These are phyloP conservation scores for Syzygium aqueum DNA, from an alignment of 345 rosid species.

Conservation along the genomic window DNA sequence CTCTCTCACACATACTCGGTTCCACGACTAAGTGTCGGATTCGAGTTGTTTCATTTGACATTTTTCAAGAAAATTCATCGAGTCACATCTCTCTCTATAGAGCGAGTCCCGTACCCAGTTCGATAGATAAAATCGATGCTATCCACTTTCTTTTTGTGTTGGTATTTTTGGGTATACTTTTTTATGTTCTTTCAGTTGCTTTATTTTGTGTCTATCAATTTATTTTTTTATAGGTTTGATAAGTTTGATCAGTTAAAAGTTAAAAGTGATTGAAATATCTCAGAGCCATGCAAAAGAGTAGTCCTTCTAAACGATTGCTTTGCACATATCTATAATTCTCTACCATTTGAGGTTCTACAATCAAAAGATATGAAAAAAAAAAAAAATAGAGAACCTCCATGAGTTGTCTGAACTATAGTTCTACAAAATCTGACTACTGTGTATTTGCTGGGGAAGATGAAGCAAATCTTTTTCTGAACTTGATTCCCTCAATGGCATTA, in stretches of 20 bases:
- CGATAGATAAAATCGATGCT: neutral
- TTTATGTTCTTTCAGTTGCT: neutral
- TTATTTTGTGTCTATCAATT: neutral
- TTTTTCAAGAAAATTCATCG: neutral
- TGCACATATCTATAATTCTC: neutral
- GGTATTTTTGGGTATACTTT: neutral
- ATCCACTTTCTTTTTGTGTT: rapidly evolving
- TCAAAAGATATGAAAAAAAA: too few relatives aligned
- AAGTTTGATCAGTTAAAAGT: neutral
- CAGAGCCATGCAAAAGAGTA: neutral
- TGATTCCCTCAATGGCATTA: neutral
- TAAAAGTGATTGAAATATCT: neutral
- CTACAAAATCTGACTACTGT: neutral
- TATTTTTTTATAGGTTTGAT: neutral
- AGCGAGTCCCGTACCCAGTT: rapidly evolving
- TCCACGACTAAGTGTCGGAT: neutral
- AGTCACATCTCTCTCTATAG: neutral
- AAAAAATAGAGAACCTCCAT: neutral
- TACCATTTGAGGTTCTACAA: neutral
- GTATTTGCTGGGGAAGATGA: too few relatives aligned
- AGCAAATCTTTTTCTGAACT: neutral
- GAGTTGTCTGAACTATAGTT: neutral
- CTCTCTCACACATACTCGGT: neutral
- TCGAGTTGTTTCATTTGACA: neutral
- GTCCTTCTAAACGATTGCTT: neutral